These are phyloP conservation scores for Aureobasidium uvarum DNA, from an alignment of 2,329 filamentous ascomycete species.

Conservation along the genomic window DNA sequence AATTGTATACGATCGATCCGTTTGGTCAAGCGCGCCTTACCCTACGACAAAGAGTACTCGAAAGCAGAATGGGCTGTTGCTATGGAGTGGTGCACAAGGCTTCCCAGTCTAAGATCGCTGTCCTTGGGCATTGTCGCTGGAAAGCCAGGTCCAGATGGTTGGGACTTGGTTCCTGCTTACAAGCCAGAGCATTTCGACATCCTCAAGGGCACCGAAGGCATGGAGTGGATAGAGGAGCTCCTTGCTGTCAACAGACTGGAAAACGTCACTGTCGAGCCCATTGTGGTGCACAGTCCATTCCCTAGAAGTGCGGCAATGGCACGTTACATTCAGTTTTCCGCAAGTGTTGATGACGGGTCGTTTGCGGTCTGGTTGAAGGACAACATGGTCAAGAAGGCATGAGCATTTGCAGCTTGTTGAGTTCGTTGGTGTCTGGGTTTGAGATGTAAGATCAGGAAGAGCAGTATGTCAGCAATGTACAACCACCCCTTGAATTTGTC, in stretches of 20 bases:
- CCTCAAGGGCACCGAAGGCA: conserved; percentile 45
- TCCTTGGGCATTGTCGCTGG: conserved; percentile 57
- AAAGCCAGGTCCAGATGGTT: conserved; percentile 46
- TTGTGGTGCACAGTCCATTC: conserved; percentile 55
- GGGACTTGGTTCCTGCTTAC: conserved; percentile 54
- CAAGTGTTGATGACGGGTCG: conserved; percentile 55
- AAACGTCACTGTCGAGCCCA: conserved; percentile 53
- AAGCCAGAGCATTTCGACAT: not conserved
- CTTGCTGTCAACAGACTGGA: conserved; percentile 51
- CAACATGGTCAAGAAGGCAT: conserved; percentile 35
- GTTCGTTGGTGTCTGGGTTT: not conserved
- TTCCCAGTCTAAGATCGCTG: conserved; percentile 45
- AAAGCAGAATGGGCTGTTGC: conserved; percentile 56
- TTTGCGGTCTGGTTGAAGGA: conserved; percentile 54
- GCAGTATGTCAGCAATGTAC: not conserved
- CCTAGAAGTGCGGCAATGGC: conserved; percentile 55
- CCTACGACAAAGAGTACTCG: conserved; percentile 56
- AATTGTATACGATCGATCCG: conserved; percentile 51
- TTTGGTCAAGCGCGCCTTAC: conserved; percentile 56
- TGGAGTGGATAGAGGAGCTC: conserved; percentile 60
- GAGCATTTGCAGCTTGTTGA: conserved; percentile 1
- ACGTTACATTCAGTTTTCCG: conserved; percentile 60
- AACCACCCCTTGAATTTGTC: not conserved
- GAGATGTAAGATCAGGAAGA: not conserved
- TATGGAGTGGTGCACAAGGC: conserved; percentile 50